These are phyloP conservation scores for Coemansia guatemalensis DNA, from an alignment of 192 early-diverging fungal species.

Conservation along the genomic window DNA sequence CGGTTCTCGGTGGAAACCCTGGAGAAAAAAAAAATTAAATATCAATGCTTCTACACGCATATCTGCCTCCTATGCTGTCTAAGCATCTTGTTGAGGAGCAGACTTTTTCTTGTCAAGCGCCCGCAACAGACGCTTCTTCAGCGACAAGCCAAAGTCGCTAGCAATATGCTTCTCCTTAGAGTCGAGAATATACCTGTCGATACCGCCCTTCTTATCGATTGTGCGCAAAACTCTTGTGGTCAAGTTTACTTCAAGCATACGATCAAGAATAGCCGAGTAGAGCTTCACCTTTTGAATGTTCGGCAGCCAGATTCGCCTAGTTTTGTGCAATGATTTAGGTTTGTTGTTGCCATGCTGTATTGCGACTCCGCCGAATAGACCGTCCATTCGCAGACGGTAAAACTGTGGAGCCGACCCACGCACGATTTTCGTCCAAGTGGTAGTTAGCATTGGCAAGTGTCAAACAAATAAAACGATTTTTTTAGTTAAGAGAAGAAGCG, in stretches of 20 bases:
- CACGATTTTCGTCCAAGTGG: slow-evolving; percentile 13
- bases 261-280: slow-evolving; percentile 63
- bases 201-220: slow-evolving; percentile 81
- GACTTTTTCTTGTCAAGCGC: slow-evolving; percentile 10
- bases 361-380: slow-evolving; percentile 30
- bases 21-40: no score
- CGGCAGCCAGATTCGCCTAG: slow-evolving; percentile 74
- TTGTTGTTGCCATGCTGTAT: slow-evolving; percentile 53
- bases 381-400: slow-evolving; percentile 42
- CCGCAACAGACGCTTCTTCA: slow-evolving; percentile 53
- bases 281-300: slow-evolving; percentile 70
- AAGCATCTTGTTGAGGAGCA: no score
- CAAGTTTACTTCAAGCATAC: slow-evolving; percentile 59
- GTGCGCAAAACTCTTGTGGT: slow-evolving; percentile 70
- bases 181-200: slow-evolving; percentile 71
- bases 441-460: slow-evolving; percentile 15
- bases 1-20: no score
- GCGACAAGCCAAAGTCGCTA: slow-evolving; percentile 56
- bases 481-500: neutral
- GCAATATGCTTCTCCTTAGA: slow-evolving; percentile 68
- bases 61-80: no score
- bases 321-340: slow-evolving; percentile 67
- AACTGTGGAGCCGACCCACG: slow-evolving; percentile 33
- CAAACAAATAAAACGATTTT: no score
- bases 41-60: no score